These are phyloP conservation scores for Porphyridium purpureum DNA, from an alignment of 23 red algal species.

Conservation along the genomic window DNA sequence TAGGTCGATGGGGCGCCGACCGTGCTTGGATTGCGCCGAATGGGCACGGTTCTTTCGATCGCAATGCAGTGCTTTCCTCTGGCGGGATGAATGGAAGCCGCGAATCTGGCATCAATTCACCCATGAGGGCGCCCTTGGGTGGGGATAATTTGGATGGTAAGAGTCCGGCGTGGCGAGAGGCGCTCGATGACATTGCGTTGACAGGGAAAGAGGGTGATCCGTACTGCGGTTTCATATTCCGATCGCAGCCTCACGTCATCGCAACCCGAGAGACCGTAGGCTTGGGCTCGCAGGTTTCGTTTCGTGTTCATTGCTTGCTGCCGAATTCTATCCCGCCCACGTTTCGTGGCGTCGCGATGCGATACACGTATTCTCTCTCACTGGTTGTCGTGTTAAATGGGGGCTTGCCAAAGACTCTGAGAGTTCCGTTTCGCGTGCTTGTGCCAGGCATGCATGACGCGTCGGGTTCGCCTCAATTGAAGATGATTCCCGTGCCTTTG, in stretches of 20 bases:
- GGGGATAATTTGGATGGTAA: too few relatives aligned
- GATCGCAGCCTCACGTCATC: conserved; percentile 30
- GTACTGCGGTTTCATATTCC: conserved; percentile 54
- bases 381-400: conserved; percentile 40
- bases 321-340: conserved; percentile 52
- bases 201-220: too few relatives aligned
- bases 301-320: conserved; percentile 35
- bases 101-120: too few relatives aligned
- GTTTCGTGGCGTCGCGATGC: conserved; percentile 48
- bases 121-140: too few relatives aligned
- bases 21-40: conserved; percentile 24
- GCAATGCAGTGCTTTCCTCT: too few relatives aligned
- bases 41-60: too few relatives aligned
- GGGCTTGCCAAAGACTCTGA: conserved; percentile 17
- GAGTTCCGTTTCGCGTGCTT: conserved; percentile 45
- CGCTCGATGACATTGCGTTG: too few relatives aligned
- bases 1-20: conserved; percentile 40
- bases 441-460: not conserved
- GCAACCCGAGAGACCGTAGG: conserved; percentile 20
- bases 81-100: too few relatives aligned
- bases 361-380: conserved; percentile 43
- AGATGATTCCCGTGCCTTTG: conserved; percentile 3
- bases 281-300: conserved; percentile 8
- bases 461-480: too few relatives aligned
- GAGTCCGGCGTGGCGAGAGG: too few relatives aligned